Percentiles rank a stretch among this genome's conserved stretches.
Conservation (phyloP, 495 filamentous ascomycete species). For the Tuber melanosporum region DNA sequence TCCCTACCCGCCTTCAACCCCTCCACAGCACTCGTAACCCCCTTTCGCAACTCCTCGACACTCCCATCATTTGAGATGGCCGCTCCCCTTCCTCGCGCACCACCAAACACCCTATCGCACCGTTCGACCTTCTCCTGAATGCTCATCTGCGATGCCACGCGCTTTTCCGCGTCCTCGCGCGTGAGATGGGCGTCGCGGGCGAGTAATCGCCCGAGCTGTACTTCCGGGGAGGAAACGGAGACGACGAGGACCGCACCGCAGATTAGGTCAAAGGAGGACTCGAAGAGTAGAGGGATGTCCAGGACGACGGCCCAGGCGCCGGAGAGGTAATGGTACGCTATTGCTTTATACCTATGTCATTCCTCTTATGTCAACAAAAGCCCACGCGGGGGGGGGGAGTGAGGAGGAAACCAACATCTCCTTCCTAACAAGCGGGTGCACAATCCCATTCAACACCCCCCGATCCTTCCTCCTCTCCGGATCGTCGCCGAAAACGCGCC, state of each 20-base stretch:
- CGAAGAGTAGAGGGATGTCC: constrained; percentile 87
- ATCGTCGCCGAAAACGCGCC: constrained; percentile 72
- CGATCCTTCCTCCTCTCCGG: constrained; percentile 60
- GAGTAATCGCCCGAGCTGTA: constrained; percentile 72
- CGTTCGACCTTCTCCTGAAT: constrained; percentile 67
- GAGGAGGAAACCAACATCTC: constrained; percentile 50
- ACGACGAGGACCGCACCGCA: constrained; percentile 83
- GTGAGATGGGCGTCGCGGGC: constrained; percentile 62
- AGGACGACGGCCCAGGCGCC: constrained; percentile 85
- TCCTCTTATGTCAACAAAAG: background rate
- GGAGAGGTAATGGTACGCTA: constrained; percentile 58
- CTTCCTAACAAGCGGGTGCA: constrained; percentile 76
- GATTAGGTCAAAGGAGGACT: constrained; percentile 68
- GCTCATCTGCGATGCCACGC: constrained; percentile 77
- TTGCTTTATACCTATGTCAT: constrained; percentile 48
- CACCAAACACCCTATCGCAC: constrained; percentile 49
- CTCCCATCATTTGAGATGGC: constrained; percentile 84
- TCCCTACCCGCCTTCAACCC: constrained; percentile 59
- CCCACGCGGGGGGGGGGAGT: background rate
- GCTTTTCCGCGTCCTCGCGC: constrained; percentile 69
- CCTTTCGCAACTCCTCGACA: constrained; percentile 57
- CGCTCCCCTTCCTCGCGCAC: constrained; percentile 50
- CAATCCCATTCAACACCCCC: constrained; percentile 72
- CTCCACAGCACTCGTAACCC: constrained; percentile 57
- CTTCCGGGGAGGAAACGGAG: constrained; percentile 61